phyloP scores from a whole-genome alignment of 441 rosid genomes.

The Lagerstroemia fauriei region DNA sequence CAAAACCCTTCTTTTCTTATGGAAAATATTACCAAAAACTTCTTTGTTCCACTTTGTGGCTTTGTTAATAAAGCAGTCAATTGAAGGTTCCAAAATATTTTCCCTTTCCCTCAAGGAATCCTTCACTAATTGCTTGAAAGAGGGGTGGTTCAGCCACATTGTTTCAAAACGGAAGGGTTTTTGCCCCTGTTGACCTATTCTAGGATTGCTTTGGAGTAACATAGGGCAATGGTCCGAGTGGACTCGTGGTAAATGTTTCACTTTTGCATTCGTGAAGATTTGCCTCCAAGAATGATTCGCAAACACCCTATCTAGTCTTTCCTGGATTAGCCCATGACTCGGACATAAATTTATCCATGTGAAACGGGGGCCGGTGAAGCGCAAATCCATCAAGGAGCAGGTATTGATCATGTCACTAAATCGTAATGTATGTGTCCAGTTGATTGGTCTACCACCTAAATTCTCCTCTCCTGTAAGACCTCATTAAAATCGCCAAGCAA shows the following conservation, averaged over 20 bases:
- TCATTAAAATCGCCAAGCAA: neutral
- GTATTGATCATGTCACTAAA: neutral
- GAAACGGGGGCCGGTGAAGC: neutral
- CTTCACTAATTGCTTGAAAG: neutral
- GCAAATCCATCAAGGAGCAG: neutral
- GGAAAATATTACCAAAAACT: neutral
- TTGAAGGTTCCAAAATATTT: neutral
- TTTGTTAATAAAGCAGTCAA: neutral
- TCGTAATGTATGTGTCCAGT: neutral
- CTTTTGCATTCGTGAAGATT: neutral
- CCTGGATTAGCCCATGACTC: neutral
- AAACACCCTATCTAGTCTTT: neutral
- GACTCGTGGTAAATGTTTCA: neutral
- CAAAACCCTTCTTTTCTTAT: neutral
- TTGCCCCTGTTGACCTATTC: fast-evolving
- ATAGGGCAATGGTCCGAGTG: neutral
- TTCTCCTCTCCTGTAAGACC: neutral
- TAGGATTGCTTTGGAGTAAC: neutral
- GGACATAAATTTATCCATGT: neutral
- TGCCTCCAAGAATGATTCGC: neutral
- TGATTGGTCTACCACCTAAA: neutral
- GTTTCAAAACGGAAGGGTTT: neutral
- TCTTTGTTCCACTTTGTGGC: neutral
- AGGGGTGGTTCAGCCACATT: neutral
- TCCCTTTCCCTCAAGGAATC: neutral